phyloP scores from a whole-genome alignment of 192 early-diverging fungal species.

The Lobosporangium transversale region DNA sequence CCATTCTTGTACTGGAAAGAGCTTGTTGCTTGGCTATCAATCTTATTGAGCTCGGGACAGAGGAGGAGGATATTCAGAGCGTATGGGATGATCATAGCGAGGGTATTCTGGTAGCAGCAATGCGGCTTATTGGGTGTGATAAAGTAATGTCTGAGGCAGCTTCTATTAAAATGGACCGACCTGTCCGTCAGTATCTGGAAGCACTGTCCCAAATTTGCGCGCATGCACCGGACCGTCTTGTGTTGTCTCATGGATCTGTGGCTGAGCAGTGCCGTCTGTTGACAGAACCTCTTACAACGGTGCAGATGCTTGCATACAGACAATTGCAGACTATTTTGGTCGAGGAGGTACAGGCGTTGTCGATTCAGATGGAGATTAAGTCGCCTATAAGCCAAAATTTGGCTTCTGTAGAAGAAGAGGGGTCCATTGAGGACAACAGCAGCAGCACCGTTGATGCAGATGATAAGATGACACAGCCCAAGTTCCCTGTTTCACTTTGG shows the following conservation, averaged over 20 bases:
- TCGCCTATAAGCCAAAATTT: constrained; percentile 19
- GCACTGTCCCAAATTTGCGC: constrained; percentile 26
- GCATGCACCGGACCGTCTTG: constrained; percentile 17
- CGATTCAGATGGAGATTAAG: constrained; percentile 48
- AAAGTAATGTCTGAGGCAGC: background rate
- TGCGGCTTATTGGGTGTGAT: constrained; percentile 32
- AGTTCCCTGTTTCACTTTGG: constrained; percentile 48
- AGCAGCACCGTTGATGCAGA: constrained; percentile 2
- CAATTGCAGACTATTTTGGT: constrained; percentile 35
- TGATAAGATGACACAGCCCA: constrained; percentile 41
- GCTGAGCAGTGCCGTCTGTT: constrained; percentile 39
- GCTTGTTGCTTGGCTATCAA: constrained; percentile 10
- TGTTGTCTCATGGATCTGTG: constrained; percentile 38
- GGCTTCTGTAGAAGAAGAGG: constrained; percentile 11
- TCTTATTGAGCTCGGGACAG: constrained; percentile 40
- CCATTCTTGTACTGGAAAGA: constrained; percentile 23
- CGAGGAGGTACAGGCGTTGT: constrained; percentile 34
- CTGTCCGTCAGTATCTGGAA: constrained; percentile 37
- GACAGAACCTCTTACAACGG: constrained; percentile 20
- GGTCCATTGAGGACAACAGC: background rate
- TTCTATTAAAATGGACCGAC: constrained; percentile 34
- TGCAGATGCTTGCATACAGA: constrained; percentile 47
- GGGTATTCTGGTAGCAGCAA: constrained; percentile 20
- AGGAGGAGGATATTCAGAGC: constrained; percentile 42
- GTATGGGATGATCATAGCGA: constrained; percentile 48